phyloP scores from a whole-genome alignment of 192 early-diverging fungal genomes.

The Phlyctochytrium bullatum region DNA sequence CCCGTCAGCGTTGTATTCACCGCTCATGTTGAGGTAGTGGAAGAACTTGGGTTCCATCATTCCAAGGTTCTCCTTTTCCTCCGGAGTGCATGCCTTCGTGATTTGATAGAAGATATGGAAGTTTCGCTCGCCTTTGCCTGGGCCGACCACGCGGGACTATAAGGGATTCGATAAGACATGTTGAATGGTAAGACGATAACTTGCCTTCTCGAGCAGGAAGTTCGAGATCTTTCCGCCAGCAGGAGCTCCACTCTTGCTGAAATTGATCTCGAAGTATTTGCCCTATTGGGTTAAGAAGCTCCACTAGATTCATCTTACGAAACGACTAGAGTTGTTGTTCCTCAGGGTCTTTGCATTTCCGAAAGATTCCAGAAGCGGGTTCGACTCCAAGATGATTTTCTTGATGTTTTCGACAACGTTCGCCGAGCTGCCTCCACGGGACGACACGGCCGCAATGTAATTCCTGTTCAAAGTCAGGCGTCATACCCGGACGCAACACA shows the following conservation, averaged over 20 bases:
- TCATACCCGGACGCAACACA: constrained; percentile 1
- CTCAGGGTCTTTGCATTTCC: constrained; percentile 98
- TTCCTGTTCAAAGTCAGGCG: constrained; percentile 62
- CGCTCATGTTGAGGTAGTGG: constrained; percentile 43
- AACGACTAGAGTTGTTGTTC: constrained; percentile 98
- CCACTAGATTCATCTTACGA: constrained; percentile 54
- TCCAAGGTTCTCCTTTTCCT: constrained; percentile 47
- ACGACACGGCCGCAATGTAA: constrained; percentile 96
- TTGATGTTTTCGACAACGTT: constrained; percentile 90
- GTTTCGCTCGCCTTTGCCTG: constrained; percentile 91
- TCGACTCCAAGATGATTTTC: constrained; percentile 98
- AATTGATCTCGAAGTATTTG: constrained; percentile 99
- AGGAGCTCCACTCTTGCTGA: constrained; percentile 87
- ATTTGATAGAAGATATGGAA: constrained; percentile 89
- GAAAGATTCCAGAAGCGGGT: constrained; percentile 96
- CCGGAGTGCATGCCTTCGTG: constrained; percentile 33
- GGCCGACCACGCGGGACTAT: constrained; percentile 89
- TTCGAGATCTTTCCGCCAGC: constrained; percentile 97
- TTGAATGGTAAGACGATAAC: background rate
- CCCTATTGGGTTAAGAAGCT: constrained; percentile 54
- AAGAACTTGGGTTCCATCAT: constrained; percentile 56
- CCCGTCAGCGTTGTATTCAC: constrained; percentile 73
- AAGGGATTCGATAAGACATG: background rate
- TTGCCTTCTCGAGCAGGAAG: constrained; percentile 93
- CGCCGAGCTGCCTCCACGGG: constrained; percentile 58